Evolutionary conservation across 2,329 filamentous ascomycete species (phyloP), one percentile per base, ranked within the genome.

Genomic region (Fusarium udum): DNA sequence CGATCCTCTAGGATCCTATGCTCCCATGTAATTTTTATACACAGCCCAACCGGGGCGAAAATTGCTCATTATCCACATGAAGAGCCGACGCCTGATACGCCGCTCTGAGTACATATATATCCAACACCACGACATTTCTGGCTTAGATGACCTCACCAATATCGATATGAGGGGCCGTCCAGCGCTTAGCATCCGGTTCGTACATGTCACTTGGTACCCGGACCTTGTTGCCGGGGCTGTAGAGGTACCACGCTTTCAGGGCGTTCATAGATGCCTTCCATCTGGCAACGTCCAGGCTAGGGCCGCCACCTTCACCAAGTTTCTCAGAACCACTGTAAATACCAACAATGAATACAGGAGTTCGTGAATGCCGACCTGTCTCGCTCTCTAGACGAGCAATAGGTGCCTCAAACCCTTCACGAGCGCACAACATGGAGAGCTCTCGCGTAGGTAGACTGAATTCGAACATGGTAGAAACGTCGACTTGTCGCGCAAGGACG

Each of bases 171-270:
- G 87, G 88, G 6, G 92, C 89, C 82, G 88, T 88, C 91, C 91
- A 94, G 10, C 88, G 85, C 77, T 84, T 84, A 48, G 90, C 89
- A 52, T 85, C 87, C 72, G 89, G 85, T 61, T 87, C 85, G 75
- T 92, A 87, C 85, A 89, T 92, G 72, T 93, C 91, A 79, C 92
- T 93, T 31, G 92, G 92, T 69, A 94, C 86, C 65, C 88, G 87
- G 56, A 90, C 88, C 72, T 89, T 84, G 75, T 86, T 84, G 63
- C 88, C 86, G 34, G 96, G 95, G 81, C 92, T 95, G 85, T 99
- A 99, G 60, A 99, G 86, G 83, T 99, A 99, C 96, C 96, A 99
- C 11, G 92, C 88, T 87, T 97, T 97, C 79, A 99, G 86, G 24
- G 95, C 92, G 72, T 92, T 92, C 78, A 97, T 95, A 42, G 93